Conservation (phyloP, 768 basidiomycete genomes). For the Megacollybia marginata region DNA sequence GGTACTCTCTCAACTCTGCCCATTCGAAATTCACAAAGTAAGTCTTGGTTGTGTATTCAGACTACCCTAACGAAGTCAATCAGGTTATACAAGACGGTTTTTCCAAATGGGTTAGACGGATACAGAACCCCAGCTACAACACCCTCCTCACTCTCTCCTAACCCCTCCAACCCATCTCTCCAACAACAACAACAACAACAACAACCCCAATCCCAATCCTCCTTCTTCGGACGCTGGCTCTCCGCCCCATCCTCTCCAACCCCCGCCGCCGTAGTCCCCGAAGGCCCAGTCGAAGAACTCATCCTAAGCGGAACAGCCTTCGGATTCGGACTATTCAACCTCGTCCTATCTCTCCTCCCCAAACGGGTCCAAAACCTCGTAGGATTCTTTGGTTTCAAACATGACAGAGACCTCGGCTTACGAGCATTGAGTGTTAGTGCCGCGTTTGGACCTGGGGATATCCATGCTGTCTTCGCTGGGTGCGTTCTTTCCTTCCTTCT, state of each 20-base stretch:
- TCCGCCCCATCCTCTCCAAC: constrained; percentile 11
- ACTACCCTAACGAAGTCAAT: constrained; percentile 3
- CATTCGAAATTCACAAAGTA: constrained; percentile 73
- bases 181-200: too few species aligned
- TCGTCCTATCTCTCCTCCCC: constrained; percentile 72
- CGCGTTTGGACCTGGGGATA: constrained; percentile 28
- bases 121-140: constrained; percentile 30
- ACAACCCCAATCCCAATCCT: too few species aligned
- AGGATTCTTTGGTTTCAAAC: constrained; percentile 70
- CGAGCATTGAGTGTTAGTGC: constrained; percentile 35
- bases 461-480: constrained; percentile 75
- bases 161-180: constrained; percentile 18
- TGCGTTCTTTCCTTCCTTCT: constrained; percentile 21
- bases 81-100: constrained; percentile 61
- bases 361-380: constrained; percentile 66
- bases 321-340: constrained; percentile 70
- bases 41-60: constrained; percentile 5
- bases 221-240: constrained; percentile 32
- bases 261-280: constrained; percentile 19
- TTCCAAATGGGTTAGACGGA: constrained; percentile 49
- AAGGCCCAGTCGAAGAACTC: constrained; percentile 63
- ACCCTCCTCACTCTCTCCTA: constrained; percentile 26
- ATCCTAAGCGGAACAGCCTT: constrained; percentile 74
- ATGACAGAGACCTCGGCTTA: constrained; percentile 62
- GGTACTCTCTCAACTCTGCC: constrained; percentile 30